Evolutionary conservation across 768 basidiomycete genomes (phyloP).

Genomic region (Termitomyces heimii): DNA sequence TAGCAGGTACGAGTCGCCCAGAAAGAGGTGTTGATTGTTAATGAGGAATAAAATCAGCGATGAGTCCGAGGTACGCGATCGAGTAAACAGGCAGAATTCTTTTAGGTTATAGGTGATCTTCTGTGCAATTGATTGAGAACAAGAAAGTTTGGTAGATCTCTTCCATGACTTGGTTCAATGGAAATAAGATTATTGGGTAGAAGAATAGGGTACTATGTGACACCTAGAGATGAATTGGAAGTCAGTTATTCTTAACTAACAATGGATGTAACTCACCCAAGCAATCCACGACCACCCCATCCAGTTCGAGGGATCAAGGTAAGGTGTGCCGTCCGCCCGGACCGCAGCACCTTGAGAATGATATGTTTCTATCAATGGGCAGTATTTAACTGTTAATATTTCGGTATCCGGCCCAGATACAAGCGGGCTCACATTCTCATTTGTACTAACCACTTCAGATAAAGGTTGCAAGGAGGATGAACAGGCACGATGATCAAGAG

Average conservation of each 20-base stretch:
- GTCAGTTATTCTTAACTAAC: neutral
- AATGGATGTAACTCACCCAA: conserved; percentile 52
- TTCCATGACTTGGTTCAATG: neutral
- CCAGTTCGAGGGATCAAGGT: conserved; percentile 63
- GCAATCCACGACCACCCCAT: conserved; percentile 84
- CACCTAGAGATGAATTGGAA: conserved; percentile 33
- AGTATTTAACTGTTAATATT: neutral
- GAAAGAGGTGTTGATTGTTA: neutral
- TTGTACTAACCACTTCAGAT: conserved; percentile 64
- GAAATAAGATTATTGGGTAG: conserved; percentile 11
- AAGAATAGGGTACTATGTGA: conserved; percentile 51
- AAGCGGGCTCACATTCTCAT: conserved; percentile 62
- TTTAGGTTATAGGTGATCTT: neutral
- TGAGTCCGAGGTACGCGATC: neutral
- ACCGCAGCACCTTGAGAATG: conserved; percentile 50
- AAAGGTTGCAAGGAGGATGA: conserved; percentile 54
- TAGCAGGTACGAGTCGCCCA: neutral
- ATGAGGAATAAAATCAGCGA: neutral
- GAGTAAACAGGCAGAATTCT: neutral
- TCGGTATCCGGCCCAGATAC: neutral
- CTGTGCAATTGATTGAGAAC: neutral
- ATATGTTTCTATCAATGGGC: conserved; percentile 46
- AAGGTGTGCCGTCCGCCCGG: conserved; percentile 37
- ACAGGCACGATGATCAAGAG: conserved; percentile 49
- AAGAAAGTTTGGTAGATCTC: neutral